phyloP scores from a whole-genome alignment of 345 rosid genomes.

The Eucalyptus virginea region DNA sequence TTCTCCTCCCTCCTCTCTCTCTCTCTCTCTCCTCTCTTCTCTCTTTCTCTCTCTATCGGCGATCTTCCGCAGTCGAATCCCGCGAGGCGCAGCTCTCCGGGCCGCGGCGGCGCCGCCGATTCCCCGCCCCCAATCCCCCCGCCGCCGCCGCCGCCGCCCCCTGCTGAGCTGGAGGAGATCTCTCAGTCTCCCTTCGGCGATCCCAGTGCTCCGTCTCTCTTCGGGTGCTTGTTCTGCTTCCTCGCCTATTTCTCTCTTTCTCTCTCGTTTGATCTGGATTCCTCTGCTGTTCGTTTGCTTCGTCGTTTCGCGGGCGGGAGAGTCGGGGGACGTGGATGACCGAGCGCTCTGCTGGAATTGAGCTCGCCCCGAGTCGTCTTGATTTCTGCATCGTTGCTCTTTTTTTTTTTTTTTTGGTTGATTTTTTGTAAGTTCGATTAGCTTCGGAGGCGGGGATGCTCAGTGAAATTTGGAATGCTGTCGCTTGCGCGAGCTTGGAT shows the following conservation, averaged over 20 bases:
- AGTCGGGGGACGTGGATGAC: not conserved
- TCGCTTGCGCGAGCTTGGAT: not conserved
- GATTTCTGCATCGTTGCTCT: not conserved
- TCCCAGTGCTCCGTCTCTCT: not conserved
- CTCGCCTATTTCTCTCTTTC: not conserved
- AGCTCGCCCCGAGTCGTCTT: not conserved
- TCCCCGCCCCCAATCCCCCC: not conserved
- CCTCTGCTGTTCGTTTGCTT: not conserved
- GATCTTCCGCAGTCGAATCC: not conserved
- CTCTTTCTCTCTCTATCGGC: not conserved
- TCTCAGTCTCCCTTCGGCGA: not conserved
- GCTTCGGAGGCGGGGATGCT: not conserved
- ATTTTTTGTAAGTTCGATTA: not conserved
- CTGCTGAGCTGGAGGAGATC: not conserved
- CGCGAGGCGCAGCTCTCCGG: not conserved
- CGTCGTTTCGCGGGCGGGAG: not conserved
- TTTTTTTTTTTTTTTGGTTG: not conserved
- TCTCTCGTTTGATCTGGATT: not conserved
- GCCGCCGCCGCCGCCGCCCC: not conserved
- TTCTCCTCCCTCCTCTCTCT: not conserved
- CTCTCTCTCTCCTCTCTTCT: too few species aligned
- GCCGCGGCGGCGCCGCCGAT: not conserved
- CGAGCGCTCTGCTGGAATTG: not conserved
- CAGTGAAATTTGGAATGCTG: not conserved
- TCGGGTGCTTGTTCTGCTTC: not conserved